Percentiles rank a stretch among this genome's conserved stretches.
phyloP scores from a whole-genome alignment of 208 protist genomes.

The Trypanosoma brucei region DNA sequence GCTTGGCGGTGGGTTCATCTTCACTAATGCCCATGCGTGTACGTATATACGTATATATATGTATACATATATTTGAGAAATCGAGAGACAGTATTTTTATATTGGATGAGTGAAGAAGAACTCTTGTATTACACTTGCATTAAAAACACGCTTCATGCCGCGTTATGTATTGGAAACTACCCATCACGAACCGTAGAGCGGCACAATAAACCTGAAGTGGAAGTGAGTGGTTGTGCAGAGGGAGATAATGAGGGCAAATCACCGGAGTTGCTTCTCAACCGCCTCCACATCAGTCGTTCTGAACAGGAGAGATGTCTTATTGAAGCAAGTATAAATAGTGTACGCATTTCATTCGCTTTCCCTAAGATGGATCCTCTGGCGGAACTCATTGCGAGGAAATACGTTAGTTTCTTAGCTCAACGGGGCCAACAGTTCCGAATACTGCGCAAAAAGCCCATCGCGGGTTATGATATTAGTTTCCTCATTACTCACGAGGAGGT shows the following conservation, averaged over 20 bases:
- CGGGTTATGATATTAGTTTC: conserved; percentile 96
- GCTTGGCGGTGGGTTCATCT: no score
- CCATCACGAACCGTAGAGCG: conserved; percentile 95
- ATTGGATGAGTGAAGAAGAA: conserved; percentile 22
- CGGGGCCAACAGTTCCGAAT: conserved; percentile 95
- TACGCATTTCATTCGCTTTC: conserved; percentile 91
- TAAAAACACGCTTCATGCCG: conserved; percentile 88
- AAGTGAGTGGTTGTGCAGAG: conserved; percentile 38
- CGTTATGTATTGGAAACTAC: conserved; percentile 96
- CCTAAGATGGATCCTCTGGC: conserved; percentile 95
- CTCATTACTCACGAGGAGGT: conserved; percentile 96
- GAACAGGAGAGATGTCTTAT: conserved; percentile 91
- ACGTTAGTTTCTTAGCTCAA: conserved; percentile 92
- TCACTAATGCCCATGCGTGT: no score
- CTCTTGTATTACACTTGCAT: conserved; percentile 94
- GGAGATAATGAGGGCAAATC: not conserved
- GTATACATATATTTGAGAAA: no score
- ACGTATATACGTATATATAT: no score
- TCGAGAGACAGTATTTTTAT: not conserved
- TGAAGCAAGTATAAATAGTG: conserved; percentile 93
- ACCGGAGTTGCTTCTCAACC: conserved; percentile 85
- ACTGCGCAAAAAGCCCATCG: conserved; percentile 89
- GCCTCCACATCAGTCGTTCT: conserved; percentile 60
- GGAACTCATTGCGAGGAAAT: conserved; percentile 88
- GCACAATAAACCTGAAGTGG: conserved; percentile 98